phyloP scores from a whole-genome alignment of 1,139 yeast genomes.

The Yamadazyma kanchanaburiensis region DNA sequence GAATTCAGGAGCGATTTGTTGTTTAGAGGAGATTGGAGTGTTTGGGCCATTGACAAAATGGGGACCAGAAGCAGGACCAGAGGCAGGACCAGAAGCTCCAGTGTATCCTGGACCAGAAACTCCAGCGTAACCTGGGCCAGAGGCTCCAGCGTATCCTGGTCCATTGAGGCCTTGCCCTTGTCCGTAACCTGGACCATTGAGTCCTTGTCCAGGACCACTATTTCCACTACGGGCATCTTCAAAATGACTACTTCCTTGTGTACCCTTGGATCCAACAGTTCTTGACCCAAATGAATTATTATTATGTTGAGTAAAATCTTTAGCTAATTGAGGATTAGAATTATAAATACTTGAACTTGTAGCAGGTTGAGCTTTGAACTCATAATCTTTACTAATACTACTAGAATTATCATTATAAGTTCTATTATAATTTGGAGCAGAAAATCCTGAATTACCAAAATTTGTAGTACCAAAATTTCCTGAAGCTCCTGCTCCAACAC shows the following conservation, averaged over 20 bases:
- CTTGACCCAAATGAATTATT: conserved; percentile 11
- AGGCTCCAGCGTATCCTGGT: too few species aligned
- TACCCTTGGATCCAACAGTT: conserved; percentile 2
- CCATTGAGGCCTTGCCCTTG: background rate
- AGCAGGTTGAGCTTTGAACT: conserved; percentile 16
- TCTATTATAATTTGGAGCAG: conserved; percentile 6
- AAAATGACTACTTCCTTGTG: conserved; percentile 12
- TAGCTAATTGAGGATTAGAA: conserved; percentile 32
- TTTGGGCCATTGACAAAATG: conserved; percentile 29
- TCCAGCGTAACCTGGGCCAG: too few species aligned
- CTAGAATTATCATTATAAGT: conserved; percentile 12
- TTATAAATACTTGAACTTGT: conserved; percentile 26
- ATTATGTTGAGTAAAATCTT: conserved; percentile 29
- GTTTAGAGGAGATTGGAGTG: conserved; percentile 27
- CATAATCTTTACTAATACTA: conserved; percentile 27
- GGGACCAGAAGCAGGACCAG: too few species aligned
- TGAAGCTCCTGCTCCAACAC: background rate
- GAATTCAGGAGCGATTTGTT: conserved; percentile 32
- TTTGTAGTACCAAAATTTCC: background rate
- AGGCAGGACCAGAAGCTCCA: too few species aligned
- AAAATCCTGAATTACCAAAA: conserved; percentile 2
- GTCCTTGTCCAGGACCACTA: too few species aligned
- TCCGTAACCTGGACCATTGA: too few species aligned
- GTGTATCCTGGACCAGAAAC: too few species aligned
- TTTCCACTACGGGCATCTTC: conserved; percentile 17